Evolutionary conservation across 2,329 filamentous ascomycete species (phyloP).

Genomic region (Hirsutella thompsonii): DNA sequence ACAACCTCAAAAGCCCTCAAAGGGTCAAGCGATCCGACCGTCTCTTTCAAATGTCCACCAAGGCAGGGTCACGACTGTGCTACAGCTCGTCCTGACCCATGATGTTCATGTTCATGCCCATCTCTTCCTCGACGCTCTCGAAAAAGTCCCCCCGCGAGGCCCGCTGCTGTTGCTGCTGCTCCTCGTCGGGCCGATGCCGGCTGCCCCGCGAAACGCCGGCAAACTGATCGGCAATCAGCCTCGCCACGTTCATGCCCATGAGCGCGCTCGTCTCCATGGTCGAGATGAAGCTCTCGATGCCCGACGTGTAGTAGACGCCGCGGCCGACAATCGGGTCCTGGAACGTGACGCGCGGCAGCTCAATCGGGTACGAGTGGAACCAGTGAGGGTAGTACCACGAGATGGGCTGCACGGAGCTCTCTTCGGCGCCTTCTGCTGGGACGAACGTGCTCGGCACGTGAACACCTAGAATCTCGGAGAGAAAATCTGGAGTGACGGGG

Average conservation of each 20-base stretch:
- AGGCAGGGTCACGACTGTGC: neutral
- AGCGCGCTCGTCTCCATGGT: slow-evolving; percentile 95
- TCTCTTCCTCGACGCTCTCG: slow-evolving; percentile 8
- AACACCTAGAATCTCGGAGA: slow-evolving; percentile 38
- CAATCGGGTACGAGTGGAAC: slow-evolving; percentile 78
- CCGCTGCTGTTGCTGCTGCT: neutral
- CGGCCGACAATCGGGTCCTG: slow-evolving; percentile 61
- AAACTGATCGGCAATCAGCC: slow-evolving; percentile 52
- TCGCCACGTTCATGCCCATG: slow-evolving; percentile 78
- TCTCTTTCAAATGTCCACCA: no score
- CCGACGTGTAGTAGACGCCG: slow-evolving; percentile 57
- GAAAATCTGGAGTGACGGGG: slow-evolving; percentile 36
- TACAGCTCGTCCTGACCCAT: slow-evolving; percentile 7
- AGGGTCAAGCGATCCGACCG: no score
- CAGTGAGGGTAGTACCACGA: slow-evolving; percentile 67
- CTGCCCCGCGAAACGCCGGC: slow-evolving; percentile 10
- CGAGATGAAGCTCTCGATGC: slow-evolving; percentile 87
- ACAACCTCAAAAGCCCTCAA: no score
- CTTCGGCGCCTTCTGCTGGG: slow-evolving; percentile 12
- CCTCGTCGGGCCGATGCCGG: neutral
- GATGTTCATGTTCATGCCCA: slow-evolving; percentile 4
- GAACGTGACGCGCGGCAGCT: slow-evolving; percentile 76
- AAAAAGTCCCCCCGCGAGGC: slow-evolving; percentile 5
- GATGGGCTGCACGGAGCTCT: slow-evolving; percentile 29
- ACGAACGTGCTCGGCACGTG: slow-evolving; percentile 29